phyloP scores from a whole-genome alignment of 306 rosid species.

The Pyrus pyrifolia region DNA sequence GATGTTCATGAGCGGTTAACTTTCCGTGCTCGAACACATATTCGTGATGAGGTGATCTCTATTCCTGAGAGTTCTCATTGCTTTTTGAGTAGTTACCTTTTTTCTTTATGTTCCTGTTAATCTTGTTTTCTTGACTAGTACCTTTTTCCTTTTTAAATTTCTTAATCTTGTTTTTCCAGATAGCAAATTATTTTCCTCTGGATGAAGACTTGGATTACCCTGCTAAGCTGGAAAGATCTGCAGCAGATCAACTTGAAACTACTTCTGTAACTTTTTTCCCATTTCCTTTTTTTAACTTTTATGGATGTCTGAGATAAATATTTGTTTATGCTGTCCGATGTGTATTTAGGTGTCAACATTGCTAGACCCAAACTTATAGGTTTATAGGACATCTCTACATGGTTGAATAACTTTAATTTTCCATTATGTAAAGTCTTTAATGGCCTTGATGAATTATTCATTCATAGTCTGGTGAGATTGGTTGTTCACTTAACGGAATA shows the following conservation, averaged over 20 bases:
- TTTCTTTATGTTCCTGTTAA: neutral
- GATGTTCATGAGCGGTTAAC: conserved; percentile 96
- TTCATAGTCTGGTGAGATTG: neutral
- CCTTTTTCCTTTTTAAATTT: neutral
- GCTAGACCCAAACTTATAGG: neutral
- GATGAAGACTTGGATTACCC: conserved; percentile 93
- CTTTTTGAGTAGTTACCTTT: neutral
- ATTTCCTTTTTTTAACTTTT: neutral
- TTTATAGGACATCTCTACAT: neutral
- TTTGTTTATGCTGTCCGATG: neutral
- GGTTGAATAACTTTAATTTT: neutral
- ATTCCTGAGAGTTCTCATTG: neutral
- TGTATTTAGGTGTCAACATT: neutral
- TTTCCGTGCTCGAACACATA: conserved; percentile 91
- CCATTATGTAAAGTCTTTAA: neutral
- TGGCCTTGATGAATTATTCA: neutral
- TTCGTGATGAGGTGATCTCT: conserved; percentile 78
- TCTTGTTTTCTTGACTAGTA: neutral
- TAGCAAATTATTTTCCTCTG: conserved; percentile 79
- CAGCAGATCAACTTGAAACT: conserved; percentile 49
- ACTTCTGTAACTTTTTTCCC: conserved; percentile 47
- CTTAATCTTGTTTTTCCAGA: conserved; percentile 35
- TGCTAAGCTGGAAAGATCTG: conserved; percentile 72
- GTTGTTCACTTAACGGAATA: neutral
- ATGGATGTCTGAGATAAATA: neutral